Evolutionary conservation across 192 early-diverging fungal species (phyloP).

Genomic region (Backusella tuberculispora): DNA sequence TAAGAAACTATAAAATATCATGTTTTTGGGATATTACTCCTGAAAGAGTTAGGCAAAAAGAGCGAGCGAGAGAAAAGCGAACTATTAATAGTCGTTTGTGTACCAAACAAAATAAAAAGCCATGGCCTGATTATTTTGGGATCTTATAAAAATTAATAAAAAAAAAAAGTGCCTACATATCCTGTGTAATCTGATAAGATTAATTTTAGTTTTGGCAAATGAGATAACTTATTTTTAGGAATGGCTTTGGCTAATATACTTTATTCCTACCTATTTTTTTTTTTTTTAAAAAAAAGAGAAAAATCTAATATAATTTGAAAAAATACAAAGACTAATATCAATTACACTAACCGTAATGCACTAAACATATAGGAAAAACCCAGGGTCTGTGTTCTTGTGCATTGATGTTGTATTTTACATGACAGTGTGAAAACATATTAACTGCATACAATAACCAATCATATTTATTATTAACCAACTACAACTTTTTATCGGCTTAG

Average conservation of each 20-base stretch:
- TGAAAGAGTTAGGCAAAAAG: not conserved
- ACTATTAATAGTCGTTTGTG: constrained; percentile 5
- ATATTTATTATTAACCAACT: no score
- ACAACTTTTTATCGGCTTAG: no score
- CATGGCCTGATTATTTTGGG: not conserved
- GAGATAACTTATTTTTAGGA: not conserved
- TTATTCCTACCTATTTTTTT: not conserved
- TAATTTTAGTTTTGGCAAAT: not conserved
- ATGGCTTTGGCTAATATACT: not conserved
- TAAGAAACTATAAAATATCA: not conserved
- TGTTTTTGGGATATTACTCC: not conserved
- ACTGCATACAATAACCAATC: no score
- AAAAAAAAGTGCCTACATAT: not conserved
- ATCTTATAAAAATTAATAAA: not conserved
- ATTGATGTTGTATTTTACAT: no score
- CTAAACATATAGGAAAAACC: no score
- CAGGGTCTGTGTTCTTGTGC: no score
- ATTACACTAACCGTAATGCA: no score
- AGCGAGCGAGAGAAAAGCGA: not conserved
- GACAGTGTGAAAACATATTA: no score
- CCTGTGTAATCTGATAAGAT: not conserved
- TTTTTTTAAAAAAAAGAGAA: not conserved
- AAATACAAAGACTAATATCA: no score
- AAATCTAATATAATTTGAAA: not conserved
- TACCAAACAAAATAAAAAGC: not conserved